Percentiles rank a stretch among this genome's conserved stretches.
These are phyloP conservation scores for Colletotrichum sp. DNA, from an alignment of 2,329 filamentous ascomycete species.

Conservation along the genomic window DNA sequence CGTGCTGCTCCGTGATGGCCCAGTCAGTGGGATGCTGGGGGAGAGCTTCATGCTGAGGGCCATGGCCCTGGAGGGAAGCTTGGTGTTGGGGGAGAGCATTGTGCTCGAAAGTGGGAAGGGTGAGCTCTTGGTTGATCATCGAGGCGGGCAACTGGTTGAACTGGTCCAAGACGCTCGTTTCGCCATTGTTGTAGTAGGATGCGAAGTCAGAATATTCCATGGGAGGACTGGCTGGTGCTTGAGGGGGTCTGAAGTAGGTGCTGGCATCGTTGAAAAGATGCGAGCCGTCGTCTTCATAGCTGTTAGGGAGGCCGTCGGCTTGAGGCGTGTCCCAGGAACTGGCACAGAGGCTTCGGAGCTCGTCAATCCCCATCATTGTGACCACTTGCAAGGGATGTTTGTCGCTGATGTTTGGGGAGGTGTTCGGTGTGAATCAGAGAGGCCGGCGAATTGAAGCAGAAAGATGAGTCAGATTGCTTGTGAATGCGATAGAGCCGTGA, in stretches of 20 bases:
- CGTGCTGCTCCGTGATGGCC: not conserved
- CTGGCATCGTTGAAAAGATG: not conserved
- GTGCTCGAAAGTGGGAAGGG: not conserved
- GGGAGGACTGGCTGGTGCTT: not conserved
- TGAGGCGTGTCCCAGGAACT: not conserved
- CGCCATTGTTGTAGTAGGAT: not conserved
- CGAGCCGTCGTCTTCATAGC: not conserved
- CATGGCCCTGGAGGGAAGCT: not conserved
- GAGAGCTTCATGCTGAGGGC: rapidly evolving
- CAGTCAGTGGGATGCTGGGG: not conserved
- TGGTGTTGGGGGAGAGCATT: not conserved
- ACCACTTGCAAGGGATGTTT: not conserved
- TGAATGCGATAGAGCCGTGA: not conserved
- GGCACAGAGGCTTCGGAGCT: not conserved
- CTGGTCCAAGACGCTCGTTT: not conserved
- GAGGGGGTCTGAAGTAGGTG: not conserved
- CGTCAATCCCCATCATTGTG: not conserved
- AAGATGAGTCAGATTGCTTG: not conserved
- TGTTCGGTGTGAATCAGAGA: not conserved
- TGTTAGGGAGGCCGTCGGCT: not conserved
- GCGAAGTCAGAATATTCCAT: not conserved
- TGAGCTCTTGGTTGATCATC: not conserved
- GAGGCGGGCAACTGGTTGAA: not conserved
- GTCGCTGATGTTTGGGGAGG: not conserved
- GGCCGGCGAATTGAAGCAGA: not conserved